Evolutionary conservation across 495 filamentous ascomycete species (phyloP).

Genomic region (Darksidea phi): DNA sequence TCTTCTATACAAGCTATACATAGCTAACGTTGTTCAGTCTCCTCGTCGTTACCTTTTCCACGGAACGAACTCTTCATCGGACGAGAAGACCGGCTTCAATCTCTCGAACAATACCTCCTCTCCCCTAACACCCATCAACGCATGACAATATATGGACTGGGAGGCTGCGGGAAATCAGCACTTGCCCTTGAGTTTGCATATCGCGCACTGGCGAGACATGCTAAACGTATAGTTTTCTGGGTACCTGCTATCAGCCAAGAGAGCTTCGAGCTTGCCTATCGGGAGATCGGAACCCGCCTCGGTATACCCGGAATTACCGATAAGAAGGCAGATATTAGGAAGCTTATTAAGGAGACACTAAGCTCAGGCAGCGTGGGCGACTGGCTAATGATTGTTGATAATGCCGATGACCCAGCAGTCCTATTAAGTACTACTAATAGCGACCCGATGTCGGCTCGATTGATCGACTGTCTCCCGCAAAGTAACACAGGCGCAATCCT

Average conservation of each 20-base stretch:
- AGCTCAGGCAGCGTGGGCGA: conserved; percentile 1
- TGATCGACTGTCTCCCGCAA: conserved; percentile 40
- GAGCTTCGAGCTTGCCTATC: conserved; percentile 11
- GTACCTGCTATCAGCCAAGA: conserved; percentile 9
- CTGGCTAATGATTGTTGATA: conserved; percentile 14
- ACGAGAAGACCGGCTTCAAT: conserved; percentile 4
- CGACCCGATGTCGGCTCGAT: conserved; percentile 6
- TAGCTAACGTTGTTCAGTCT: neutral
- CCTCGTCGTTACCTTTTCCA: conserved; percentile 1
- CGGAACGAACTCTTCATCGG: conserved; percentile 6
- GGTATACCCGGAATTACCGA: conserved; percentile 7
- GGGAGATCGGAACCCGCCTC: conserved; percentile 8
- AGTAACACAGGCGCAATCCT: conserved; percentile 39
- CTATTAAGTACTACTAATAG: neutral
- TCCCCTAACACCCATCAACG: neutral
- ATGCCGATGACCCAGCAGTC: conserved; percentile 6
- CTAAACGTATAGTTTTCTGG: conserved; percentile 8
- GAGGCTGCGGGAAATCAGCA: conserved; percentile 13
- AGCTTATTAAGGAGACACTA: conserved; percentile 7
- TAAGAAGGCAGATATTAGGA: conserved; percentile 7
- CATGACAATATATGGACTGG: conserved; percentile 11
- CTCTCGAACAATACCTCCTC: neutral
- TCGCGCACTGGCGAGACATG: conserved; percentile 1
- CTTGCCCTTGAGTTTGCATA: conserved; percentile 12
- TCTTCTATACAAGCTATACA: neutral